phyloP scores from a whole-genome alignment of 768 basidiomycete species.

The Cystofilobasidium capitatum region DNA sequence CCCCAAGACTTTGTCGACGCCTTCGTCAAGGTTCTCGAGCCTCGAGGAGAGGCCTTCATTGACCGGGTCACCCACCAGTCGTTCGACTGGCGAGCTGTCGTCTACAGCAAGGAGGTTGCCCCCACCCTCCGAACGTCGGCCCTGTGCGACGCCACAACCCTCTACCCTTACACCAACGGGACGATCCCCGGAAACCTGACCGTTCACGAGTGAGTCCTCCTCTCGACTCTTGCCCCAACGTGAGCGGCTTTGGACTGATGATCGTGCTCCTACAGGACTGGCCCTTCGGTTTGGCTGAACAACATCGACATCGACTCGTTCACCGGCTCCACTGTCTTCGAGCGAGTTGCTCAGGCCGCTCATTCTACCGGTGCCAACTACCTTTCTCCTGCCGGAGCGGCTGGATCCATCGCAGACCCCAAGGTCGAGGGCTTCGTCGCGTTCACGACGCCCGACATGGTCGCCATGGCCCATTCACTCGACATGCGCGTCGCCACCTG shows the following conservation, averaged over 20 bases:
- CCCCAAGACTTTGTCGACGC: slow-evolving; percentile 35
- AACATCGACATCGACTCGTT: slow-evolving; percentile 54
- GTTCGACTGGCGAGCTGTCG: slow-evolving; percentile 62
- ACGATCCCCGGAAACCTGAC: slow-evolving; percentile 31
- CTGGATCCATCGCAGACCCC: slow-evolving; percentile 45
- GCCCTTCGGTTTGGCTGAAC: background rate
- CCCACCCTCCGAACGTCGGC: slow-evolving; percentile 53
- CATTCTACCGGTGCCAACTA: slow-evolving; percentile 55
- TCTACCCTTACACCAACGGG: slow-evolving; percentile 31
- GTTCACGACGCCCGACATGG: slow-evolving; percentile 61
- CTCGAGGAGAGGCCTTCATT: slow-evolving; percentile 11
- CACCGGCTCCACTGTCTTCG: slow-evolving; percentile 51
- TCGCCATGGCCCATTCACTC: slow-evolving; percentile 54
- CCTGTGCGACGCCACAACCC: slow-evolving; percentile 37
- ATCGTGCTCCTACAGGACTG: background rate
- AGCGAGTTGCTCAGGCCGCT: slow-evolving; percentile 60
- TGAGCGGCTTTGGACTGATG: no score
- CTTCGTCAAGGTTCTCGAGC: slow-evolving; percentile 4
- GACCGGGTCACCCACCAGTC: slow-evolving; percentile 43
- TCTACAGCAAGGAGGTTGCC: slow-evolving; percentile 49
- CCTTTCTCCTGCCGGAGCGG: slow-evolving; percentile 53
- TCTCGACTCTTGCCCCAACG: background rate
- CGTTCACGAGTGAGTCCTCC: slow-evolving; percentile 29
- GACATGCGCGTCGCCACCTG: slow-evolving; percentile 61
- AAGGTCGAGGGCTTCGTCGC: slow-evolving; percentile 44